Conservation (phyloP, 805 yeast species). For the Tetrapisispora taiwanensis region DNA sequence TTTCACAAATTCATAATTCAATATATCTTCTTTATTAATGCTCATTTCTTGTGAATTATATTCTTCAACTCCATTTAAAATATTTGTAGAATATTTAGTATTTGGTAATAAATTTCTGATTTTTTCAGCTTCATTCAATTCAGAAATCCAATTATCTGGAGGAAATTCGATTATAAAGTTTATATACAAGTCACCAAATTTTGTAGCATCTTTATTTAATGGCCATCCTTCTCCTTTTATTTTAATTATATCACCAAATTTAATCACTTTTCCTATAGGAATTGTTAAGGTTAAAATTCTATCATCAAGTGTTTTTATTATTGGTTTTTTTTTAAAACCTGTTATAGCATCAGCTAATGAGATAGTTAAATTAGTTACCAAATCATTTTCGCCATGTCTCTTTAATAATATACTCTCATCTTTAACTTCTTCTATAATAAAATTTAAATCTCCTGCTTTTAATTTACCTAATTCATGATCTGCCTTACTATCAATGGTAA, state of each 20-base stretch:
- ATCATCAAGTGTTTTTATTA: conserved; percentile 70
- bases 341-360: conserved; percentile 74
- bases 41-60: conserved; percentile 10
- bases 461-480: conserved; percentile 63
- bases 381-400: conserved; percentile 47
- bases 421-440: conserved; percentile 40
- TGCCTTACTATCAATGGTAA: conserved; percentile 57
- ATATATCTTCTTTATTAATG: conserved; percentile 25
- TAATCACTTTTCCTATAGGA: conserved; percentile 70
- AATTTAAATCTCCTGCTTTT: conserved; percentile 65
- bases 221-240: conserved; percentile 83
- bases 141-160: conserved; percentile 72
- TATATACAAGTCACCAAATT: conserved; percentile 61
- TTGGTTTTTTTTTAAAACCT: conserved; percentile 57
- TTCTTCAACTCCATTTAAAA: neutral
- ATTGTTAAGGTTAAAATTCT: conserved; percentile 55
- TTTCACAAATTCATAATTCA: conserved; percentile 17
- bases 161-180: conserved; percentile 73
- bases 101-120: conserved; percentile 48
- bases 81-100: conserved; percentile 5
- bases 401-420: conserved; percentile 34
- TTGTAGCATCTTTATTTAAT: conserved; percentile 26
- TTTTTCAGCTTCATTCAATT: conserved; percentile 50
- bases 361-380: conserved; percentile 49
- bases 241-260: conserved; percentile 62